Base-by-base conservation (phyloP, 2,329 filamentous ascomycete species). In the Xenoacremonium recifei region DNA sequence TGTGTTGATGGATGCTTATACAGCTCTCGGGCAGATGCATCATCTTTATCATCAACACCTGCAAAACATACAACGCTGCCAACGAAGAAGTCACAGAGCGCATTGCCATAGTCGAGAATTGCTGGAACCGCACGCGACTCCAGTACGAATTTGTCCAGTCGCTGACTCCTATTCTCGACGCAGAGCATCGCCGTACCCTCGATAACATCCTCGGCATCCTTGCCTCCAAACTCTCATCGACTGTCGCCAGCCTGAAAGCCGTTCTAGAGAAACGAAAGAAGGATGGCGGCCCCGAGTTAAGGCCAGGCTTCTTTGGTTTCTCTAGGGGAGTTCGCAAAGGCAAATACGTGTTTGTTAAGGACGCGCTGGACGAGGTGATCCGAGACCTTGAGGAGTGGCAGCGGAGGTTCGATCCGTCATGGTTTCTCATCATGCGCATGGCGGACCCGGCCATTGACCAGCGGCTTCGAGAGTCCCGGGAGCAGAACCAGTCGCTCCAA, bases 321-420 rank as follows among this genome's bases (percentile, higher is more conserved):
- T n/a, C n/a, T n/a, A n/a, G n/a, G n/a, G n/a, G n/a, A n/a, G 34
- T 42, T 13, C 48, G 35, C 13, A 53, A 44, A 32, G 17, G 27
- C 13, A 51, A 47, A 31, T 45, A 45, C 17, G 20, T 31, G 7
- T 42, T 51, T 13, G 32, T 49, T 17, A 48, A 45, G 13, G 47
- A 55, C 6, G 32, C 18, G 7, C 42, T 59, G 3, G 46, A 55
- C 16, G 40, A 47, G 29, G 39, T 42, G 16, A 43, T 59, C 13
- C 23, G 25, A 1, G 44, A 58, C 7, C 48, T 58, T n/a, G 54
- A 58, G 20, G 34, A 21, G 19, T 58, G 55, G 55, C 54, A 57
- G 35, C 33, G 40, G 3, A 43, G 42, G 15, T 48, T 49, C 29
- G 50, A 55, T 21, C 49, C 42, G 5, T 47, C 48, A 5, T 58